A percentile compares a stretch with the other conserved stretches of the same genome.
Evolutionary conservation across 1,284 basidiomycete genomes (phyloP).

Genomic region (Somion occarium): DNA sequence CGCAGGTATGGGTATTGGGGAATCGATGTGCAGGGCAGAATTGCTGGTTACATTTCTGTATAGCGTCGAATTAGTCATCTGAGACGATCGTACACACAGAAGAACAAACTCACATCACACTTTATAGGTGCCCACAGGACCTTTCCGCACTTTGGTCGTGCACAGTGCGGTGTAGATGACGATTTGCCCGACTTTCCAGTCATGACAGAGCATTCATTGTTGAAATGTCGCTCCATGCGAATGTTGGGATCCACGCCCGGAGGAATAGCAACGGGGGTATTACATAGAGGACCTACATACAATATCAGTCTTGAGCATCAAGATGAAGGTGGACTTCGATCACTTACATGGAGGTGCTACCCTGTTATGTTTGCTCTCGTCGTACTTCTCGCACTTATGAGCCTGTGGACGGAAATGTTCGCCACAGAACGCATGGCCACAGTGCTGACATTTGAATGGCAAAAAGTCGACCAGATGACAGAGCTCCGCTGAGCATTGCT

Average conservation of each 20-base stretch:
- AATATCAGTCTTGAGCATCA: background rate
- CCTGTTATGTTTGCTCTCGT: conserved; percentile 62
- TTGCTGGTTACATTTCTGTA: conserved; percentile 60
- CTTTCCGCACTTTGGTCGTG: conserved; percentile 60
- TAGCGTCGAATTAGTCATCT: background rate
- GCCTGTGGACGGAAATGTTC: conserved; percentile 67
- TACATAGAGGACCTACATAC: conserved; percentile 62
- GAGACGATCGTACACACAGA: background rate
- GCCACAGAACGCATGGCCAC: conserved; percentile 59
- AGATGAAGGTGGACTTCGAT: background rate
- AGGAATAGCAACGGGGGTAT: conserved; percentile 63
- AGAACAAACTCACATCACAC: conserved; percentile 53
- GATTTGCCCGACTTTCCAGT: conserved; percentile 47
- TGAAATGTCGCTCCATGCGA: conserved; percentile 70
- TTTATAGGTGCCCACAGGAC: conserved; percentile 61
- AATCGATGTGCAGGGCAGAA: conserved; percentile 75
- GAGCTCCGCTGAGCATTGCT: conserved; percentile 58
- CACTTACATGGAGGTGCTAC: conserved; percentile 69
- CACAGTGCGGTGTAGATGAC: conserved; percentile 56
- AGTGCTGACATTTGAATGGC: conserved; percentile 79
- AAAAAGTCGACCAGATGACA: conserved; percentile 75
- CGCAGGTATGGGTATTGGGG: conserved; percentile 60
- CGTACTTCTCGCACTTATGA: conserved; percentile 66
- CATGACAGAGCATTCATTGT: conserved; percentile 58
- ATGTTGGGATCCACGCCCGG: conserved; percentile 73